phyloP scores from a whole-genome alignment of 352 stramenopile species.

The Plasmopara halstedii region DNA sequence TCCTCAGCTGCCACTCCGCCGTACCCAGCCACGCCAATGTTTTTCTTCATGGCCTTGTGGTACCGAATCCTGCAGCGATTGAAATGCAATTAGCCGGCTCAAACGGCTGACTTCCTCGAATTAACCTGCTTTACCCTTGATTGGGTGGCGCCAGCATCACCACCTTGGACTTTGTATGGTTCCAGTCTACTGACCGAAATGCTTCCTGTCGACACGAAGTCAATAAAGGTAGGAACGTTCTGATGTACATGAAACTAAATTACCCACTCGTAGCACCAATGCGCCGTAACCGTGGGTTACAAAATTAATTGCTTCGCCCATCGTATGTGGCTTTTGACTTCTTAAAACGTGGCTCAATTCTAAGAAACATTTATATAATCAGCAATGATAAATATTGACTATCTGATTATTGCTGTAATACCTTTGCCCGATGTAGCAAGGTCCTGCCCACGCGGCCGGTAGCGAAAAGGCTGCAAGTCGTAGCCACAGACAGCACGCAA shows the following conservation, averaged over 20 bases:
- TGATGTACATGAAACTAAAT: no score
- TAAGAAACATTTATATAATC: no score
- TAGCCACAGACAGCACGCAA: constrained; percentile 25
- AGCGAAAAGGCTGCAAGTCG: constrained; percentile 46
- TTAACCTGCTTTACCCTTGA: constrained; percentile 31
- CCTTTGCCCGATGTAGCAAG: constrained; percentile 34
- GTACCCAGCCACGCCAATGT: constrained; percentile 43
- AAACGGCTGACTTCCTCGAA: background rate
- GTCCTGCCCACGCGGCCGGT: constrained; percentile 28
- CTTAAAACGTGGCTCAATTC: constrained; percentile 46
- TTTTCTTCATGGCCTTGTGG: constrained; percentile 50
- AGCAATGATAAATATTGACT: background rate
- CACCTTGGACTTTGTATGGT: constrained; percentile 60
- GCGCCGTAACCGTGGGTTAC: constrained; percentile 69
- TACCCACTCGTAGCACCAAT: constrained; percentile 47
- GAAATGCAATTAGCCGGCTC: background rate
- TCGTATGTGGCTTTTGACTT: constrained; percentile 52
- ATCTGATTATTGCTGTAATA: constrained; percentile 5
- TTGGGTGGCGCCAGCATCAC: constrained; percentile 71
- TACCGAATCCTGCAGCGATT: constrained; percentile 37
- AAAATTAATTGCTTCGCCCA: constrained; percentile 52
- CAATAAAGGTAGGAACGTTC: no score
- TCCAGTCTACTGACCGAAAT: constrained; percentile 64
- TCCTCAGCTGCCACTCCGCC: constrained; percentile 56
- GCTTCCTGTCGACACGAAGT: constrained; percentile 67